Evolutionary conservation across 2,329 filamentous ascomycete genomes (phyloP).

Genomic region (Gaeumannomyces sp.): DNA sequence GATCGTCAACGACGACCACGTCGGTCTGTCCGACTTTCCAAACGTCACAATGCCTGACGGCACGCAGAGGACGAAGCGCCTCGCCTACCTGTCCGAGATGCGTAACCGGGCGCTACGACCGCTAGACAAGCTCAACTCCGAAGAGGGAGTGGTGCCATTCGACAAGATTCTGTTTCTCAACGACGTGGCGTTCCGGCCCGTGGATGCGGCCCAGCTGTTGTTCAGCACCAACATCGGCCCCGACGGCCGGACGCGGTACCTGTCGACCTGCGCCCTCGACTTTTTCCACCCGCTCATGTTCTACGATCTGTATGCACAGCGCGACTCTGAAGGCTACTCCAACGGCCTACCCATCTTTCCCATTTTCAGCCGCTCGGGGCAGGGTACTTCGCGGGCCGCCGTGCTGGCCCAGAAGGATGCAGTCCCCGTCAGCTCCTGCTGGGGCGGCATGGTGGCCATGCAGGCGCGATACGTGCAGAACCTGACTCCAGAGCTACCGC

Average conservation of each 20-base stretch:
- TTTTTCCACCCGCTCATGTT: conserved; percentile 61
- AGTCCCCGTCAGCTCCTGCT: conserved; percentile 66
- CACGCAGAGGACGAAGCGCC: conserved; percentile 59
- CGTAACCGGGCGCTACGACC: conserved; percentile 64
- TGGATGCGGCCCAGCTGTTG: conserved; percentile 50
- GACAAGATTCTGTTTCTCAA: conserved; percentile 60
- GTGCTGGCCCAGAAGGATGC: conserved; percentile 56
- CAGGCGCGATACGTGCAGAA: conserved; percentile 54
- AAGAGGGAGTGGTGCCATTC: conserved; percentile 31
- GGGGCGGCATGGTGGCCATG: conserved; percentile 70
- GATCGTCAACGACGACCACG: conserved; percentile 54
- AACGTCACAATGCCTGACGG: conserved; percentile 58
- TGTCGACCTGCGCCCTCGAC: conserved; percentile 65
- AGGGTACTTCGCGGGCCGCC: conserved; percentile 52
- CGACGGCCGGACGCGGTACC: conserved; percentile 50
- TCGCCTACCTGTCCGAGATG: conserved; percentile 66
- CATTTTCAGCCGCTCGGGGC: conserved; percentile 51
- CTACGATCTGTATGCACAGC: conserved; percentile 69
- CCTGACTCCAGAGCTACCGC: conserved; percentile 23
- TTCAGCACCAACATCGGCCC: conserved; percentile 53
- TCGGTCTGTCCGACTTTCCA: conserved; percentile 50
- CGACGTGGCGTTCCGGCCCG: conserved; percentile 50
- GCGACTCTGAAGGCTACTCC: conserved; percentile 58
- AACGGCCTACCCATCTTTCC: conserved; percentile 62
- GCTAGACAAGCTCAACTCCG: conserved; percentile 40